A percentile compares a stretch with the other conserved stretches of the same genome.
Conservation (phyloP, 176 grass and related monocot species). For the Panicum miliaceum region DNA sequence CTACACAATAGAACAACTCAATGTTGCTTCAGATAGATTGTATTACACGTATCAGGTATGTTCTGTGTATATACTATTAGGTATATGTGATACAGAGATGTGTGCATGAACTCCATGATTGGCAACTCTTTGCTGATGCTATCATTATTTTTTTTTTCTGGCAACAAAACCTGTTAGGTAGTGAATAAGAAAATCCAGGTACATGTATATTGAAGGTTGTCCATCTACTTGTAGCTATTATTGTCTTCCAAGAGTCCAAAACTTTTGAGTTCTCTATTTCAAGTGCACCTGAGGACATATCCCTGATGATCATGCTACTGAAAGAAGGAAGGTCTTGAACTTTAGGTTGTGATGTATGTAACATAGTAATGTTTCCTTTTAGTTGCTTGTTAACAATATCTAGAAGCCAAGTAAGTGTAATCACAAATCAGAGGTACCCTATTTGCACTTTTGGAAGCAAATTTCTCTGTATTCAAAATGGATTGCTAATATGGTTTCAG, state of each 20-base stretch:
- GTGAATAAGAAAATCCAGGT: constrained; percentile 8
- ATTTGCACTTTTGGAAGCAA: constrained; percentile 11
- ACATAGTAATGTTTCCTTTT: neutral
- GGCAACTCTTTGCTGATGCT: constrained; percentile 14
- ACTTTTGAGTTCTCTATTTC: neutral
- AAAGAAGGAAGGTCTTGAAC: constrained; percentile 1
- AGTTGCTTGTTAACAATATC: neutral
- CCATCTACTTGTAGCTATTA: neutral
- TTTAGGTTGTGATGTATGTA: constrained; percentile 19
- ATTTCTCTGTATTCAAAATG: constrained; percentile 26
- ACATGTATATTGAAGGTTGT: neutral
- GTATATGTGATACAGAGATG: neutral
- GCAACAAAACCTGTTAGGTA: neutral
- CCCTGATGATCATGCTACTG: too few relatives aligned
- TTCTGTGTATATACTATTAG: constrained; percentile 5
- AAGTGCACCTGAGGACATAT: too few relatives aligned
- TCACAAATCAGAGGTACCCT: neutral
- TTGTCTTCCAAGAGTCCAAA: neutral
- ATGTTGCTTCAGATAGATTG: constrained; percentile 88
- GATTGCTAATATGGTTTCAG: constrained; percentile 1
- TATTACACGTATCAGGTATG: constrained; percentile 96
- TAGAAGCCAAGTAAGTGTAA: neutral
- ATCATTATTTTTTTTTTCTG: neutral
- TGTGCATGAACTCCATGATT: constrained; percentile 23
- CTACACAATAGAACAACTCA: constrained; percentile 76